A percentile compares a stretch with the other conserved stretches of the same genome.
These are phyloP conservation scores for Copromyces sp. DNA, from an alignment of 495 filamentous ascomycete species.

Conservation along the genomic window DNA sequence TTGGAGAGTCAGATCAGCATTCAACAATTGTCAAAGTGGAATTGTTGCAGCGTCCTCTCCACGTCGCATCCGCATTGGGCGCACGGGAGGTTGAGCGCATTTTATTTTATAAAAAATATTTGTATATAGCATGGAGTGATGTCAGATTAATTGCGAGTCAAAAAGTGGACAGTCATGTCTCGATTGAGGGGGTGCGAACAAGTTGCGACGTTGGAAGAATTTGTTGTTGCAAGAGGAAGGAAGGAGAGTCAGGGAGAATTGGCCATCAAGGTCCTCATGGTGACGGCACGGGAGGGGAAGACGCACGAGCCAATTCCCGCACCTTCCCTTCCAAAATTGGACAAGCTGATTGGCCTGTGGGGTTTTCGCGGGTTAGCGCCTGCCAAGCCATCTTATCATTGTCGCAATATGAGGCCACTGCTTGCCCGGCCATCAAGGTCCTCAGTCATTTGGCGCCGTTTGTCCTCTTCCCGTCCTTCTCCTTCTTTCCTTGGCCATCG, in stretches of 20 bases:
- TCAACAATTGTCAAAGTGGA: background rate
- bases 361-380: background rate
- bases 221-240: background rate
- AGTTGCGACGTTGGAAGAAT: background rate
- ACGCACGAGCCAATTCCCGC: background rate
- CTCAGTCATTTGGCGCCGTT: slow-evolving; percentile 2
- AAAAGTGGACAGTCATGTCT: background rate
- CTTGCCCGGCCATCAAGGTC: slow-evolving; percentile 13
- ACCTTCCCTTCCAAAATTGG: background rate
- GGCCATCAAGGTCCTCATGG: background rate
- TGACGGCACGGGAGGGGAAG: background rate
- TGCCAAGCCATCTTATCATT: slow-evolving; percentile 8
- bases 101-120: background rate
- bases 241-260: background rate
- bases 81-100: background rate
- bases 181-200: background rate
- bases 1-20: background rate
- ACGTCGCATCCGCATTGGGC: background rate
- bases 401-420: slow-evolving; percentile 1
- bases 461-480: background rate
- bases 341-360: background rate
- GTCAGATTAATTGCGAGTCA: background rate
- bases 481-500: background rate
- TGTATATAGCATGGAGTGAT: background rate
- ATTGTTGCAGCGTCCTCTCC: background rate